phyloP scores from a whole-genome alignment of 768 basidiomycete genomes.

The Sarcodon aspratus region DNA sequence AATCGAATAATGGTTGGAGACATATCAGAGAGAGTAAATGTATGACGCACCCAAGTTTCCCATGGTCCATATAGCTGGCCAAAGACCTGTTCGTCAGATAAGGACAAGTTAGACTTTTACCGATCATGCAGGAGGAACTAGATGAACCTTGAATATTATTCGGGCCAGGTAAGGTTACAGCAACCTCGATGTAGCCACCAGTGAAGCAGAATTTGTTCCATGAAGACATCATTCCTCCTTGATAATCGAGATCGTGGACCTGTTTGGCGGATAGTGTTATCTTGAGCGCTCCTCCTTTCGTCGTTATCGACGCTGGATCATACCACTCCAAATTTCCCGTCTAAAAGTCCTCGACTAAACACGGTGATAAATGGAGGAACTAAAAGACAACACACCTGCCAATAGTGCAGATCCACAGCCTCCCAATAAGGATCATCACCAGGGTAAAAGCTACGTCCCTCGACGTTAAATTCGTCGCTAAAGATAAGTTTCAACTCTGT shows the following conservation, averaged over 20 bases:
- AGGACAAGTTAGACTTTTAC: not conserved
- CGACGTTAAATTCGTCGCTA: slow-evolving; percentile 74
- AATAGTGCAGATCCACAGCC: slow-evolving; percentile 76
- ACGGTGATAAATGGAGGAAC: too few relatives aligned
- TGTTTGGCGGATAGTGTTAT: slow-evolving; percentile 45
- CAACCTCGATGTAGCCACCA: slow-evolving; percentile 62
- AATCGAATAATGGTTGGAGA: slow-evolving; percentile 3
- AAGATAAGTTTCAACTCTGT: slow-evolving; percentile 47
- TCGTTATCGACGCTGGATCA: slow-evolving; percentile 54
- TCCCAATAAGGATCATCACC: slow-evolving; percentile 82
- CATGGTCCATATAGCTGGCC: slow-evolving; percentile 49
- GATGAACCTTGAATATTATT: slow-evolving; percentile 36
- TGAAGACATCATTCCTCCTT: slow-evolving; percentile 35
- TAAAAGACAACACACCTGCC: slow-evolving; percentile 20
- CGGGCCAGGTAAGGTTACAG: slow-evolving; percentile 55
- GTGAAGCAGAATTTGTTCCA: slow-evolving; percentile 90
- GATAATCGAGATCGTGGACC: slow-evolving; percentile 30
- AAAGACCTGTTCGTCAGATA: slow-evolving; percentile 34
- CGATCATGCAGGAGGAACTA: slow-evolving; percentile 8
- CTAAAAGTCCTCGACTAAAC: slow-evolving; percentile 3
- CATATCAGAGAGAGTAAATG: not conserved
- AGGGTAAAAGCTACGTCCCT: slow-evolving; percentile 59
- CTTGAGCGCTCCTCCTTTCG: slow-evolving; percentile 26
- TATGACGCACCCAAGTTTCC: slow-evolving; percentile 50
- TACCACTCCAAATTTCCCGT: slow-evolving; percentile 69